Evolutionary conservation across 257 asterid genomes (phyloP).

Genomic region (Misopates orontium): DNA sequence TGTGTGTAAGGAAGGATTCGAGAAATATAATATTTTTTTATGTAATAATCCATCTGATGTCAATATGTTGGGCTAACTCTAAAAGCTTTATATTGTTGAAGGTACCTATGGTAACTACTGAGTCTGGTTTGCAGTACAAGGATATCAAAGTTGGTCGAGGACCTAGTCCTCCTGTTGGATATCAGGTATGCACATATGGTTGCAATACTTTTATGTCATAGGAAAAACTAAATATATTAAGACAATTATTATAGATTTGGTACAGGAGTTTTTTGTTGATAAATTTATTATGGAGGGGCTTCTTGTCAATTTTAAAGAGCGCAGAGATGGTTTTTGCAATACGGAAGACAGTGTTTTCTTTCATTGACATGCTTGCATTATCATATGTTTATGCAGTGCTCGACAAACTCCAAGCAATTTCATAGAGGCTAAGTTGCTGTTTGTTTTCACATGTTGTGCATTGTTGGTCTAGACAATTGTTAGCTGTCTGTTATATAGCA

Average conservation of each 20-base stretch:
- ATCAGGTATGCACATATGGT: conserved; percentile 59
- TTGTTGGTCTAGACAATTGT: neutral
- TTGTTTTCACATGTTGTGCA: neutral
- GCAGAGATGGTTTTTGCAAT: too few relatives aligned
- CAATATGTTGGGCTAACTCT: conserved; percentile 20
- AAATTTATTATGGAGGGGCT: too few relatives aligned
- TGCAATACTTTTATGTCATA: neutral
- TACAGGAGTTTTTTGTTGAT: too few relatives aligned
- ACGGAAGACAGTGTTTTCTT: too few relatives aligned
- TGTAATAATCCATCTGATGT: conserved; percentile 1
- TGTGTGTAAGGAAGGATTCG: neutral
- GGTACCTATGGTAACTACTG: conserved; percentile 87
- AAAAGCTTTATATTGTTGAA: conserved; percentile 30
- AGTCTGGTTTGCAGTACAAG: conserved; percentile 93
- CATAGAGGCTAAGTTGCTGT: neutral
- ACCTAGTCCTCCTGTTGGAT: conserved; percentile 95
- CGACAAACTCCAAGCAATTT: neutral
- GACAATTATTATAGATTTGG: too few relatives aligned
- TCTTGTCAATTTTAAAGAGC: too few relatives aligned
- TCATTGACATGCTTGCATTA: too few relatives aligned
- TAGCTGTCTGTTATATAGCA: neutral
- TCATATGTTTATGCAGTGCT: too few relatives aligned
- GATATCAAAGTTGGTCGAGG: conserved; percentile 87
- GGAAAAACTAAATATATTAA: neutral
- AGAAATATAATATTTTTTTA: neutral